Base-by-base conservation (phyloP, 805 yeast species). In the Wickerhamomyces ciferrii region DNA sequence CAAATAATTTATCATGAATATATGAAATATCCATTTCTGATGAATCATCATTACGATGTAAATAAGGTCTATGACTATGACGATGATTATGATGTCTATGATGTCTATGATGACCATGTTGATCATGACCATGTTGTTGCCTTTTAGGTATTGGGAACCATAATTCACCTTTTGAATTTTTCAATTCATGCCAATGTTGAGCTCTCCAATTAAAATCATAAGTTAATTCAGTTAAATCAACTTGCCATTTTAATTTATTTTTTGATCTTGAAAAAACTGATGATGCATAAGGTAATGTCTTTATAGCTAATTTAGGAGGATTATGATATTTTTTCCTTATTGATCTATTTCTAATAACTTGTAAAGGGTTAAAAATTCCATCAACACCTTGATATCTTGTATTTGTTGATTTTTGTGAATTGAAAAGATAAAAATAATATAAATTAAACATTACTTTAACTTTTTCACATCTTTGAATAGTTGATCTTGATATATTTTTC, bases 321-420 rank as follows among this genome's bases (percentile, higher is more conserved):
- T 76, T 78, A 43, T 71, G 72, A 54, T 76, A 67, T 54, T 75
- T 75, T 47, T 74, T 72, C 44, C 87, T 63, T 4, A 83, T 59
- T 53, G 71, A 72, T 48, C 96, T 71, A 63, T 88, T 84, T 47
- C 97, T 68, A 24, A 89, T 79, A n/a, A 83, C 75, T 63, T 87
- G 96, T 39, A 89, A 67, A 4, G 96, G 96, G 59, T 89, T 89
- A 68, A 83, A 89, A 3, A 78, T 75, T 2, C 84, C 87, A 46
- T 82, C 88, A 3, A 84, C 75, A 2, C 77, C 78, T 2, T 71
- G 43, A 41, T 49, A 56, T 39, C 45, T 45, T 3, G 54, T 49
- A 29, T 48, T 47, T 13, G 47, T 43, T 1, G 42, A 27, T 35
- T 49, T 58, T 36, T 53, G 59, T 0, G 50, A 36, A 21, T 59